phyloP scores from a whole-genome alignment of 2,329 filamentous ascomycete species.

The Arachnopeziza araneosa region DNA sequence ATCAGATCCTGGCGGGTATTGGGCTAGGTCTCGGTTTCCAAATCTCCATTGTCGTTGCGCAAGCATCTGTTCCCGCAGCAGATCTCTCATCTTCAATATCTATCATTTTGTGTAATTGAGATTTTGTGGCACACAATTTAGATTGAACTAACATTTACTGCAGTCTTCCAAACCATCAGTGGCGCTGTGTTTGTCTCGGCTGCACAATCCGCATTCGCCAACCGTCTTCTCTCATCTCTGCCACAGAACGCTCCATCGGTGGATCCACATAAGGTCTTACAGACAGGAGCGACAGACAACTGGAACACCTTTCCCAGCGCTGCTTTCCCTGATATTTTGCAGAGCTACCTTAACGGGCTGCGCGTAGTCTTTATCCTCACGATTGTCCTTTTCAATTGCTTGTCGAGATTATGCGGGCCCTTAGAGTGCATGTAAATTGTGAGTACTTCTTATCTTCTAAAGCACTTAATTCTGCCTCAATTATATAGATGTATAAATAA shows the following conservation, averaged over 20 bases:
- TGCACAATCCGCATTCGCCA: slow-evolving; percentile 41
- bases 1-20: slow-evolving; percentile 16
- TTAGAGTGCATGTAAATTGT: too few species aligned
- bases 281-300: slow-evolving; percentile 48
- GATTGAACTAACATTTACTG: slow-evolving; percentile 9
- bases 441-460: too few species aligned
- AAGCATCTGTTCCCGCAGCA: slow-evolving; percentile 19
- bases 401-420: too few species aligned
- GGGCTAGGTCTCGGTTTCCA: slow-evolving; percentile 10
- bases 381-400: slow-evolving; percentile 20
- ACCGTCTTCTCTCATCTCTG: slow-evolving; percentile 35
- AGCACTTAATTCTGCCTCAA: too few species aligned
- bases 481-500: too few species aligned
- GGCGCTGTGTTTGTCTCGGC: slow-evolving; percentile 43
- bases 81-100: slow-evolving; percentile 8
- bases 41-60: slow-evolving; percentile 41
- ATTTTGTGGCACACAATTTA: background rate
- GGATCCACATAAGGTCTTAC: slow-evolving; percentile 34
- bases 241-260: slow-evolving; percentile 32
- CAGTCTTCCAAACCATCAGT: slow-evolving; percentile 46
- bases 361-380: slow-evolving; percentile 55
- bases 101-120: slow-evolving; percentile 4
- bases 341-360: slow-evolving; percentile 56
- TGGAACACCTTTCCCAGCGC: slow-evolving; percentile 41
- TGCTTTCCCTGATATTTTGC: slow-evolving; percentile 45